Evolutionary conservation across 83 land plant genomes (phyloP).

Genomic region (Thuja plicata): DNA sequence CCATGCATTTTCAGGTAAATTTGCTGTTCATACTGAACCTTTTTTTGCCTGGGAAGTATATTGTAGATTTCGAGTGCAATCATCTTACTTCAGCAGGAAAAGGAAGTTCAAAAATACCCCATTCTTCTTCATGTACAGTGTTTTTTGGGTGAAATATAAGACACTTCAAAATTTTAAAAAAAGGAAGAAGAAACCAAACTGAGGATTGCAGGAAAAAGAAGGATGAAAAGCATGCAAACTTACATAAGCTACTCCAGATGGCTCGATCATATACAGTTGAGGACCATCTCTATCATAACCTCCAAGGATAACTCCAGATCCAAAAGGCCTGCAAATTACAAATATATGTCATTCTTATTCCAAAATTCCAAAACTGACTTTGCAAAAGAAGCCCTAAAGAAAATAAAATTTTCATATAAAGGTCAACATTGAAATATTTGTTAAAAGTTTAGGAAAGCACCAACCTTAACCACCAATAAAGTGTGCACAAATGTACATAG

Average conservation of each 20-base stretch:
- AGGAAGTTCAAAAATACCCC: too few relatives aligned
- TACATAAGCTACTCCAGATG: slow-evolving; percentile 98
- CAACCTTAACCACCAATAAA: slow-evolving; percentile 99
- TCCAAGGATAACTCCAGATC: slow-evolving; percentile 92
- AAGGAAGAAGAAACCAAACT: slow-evolving; percentile 13
- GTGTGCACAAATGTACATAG: slow-evolving; percentile 95
- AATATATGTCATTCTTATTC: neutral
- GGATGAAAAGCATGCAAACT: slow-evolving; percentile 24
- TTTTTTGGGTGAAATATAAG: neutral
- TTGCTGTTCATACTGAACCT: neutral
- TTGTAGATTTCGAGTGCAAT: neutral
- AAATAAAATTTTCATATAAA: neutral
- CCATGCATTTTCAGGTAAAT: neutral
- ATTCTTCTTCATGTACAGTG: neutral
- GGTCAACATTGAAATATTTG: neutral
- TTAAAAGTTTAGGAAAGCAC: neutral
- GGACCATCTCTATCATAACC: slow-evolving; percentile 99
- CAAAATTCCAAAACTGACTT: neutral
- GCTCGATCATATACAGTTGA: slow-evolving; percentile 96
- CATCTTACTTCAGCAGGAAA: neutral
- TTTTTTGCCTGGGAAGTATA: neutral
- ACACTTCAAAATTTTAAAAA: neutral
- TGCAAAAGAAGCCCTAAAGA: neutral
- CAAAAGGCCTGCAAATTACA: slow-evolving; percentile 79
- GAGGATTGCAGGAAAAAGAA: neutral